Conservation (phyloP, 2,329 filamentous ascomycete species). For the Phialocephala subalpina region DNA sequence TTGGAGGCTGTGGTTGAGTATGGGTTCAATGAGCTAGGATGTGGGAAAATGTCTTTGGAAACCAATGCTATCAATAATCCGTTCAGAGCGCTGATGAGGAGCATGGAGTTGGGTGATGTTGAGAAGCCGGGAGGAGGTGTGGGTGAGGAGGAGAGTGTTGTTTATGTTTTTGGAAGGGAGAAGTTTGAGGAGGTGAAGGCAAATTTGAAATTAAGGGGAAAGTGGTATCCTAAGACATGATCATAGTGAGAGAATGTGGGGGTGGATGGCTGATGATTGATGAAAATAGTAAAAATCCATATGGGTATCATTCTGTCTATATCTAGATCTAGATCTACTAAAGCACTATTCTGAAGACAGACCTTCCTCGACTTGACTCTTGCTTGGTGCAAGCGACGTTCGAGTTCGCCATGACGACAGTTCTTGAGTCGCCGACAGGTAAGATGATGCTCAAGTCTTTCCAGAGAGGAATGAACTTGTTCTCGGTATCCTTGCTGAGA, state of each 20-base stretch:
- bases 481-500: slow-evolving; percentile 48
- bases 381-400: neutral
- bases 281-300: neutral
- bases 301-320: slow-evolving; percentile 1
- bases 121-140: neutral
- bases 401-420: slow-evolving; percentile 18
- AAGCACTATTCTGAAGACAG: slow-evolving; percentile 12
- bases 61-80: slow-evolving; percentile 27
- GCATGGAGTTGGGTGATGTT: slow-evolving; percentile 13
- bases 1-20: slow-evolving; percentile 36
- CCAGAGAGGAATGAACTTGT: slow-evolving; percentile 57
- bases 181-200: slow-evolving; percentile 30
- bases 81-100: slow-evolving; percentile 22
- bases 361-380: slow-evolving; percentile 9
- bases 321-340: slow-evolving; percentile 1
- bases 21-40: slow-evolving; percentile 32
- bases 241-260: too few species aligned
- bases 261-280: neutral
- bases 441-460: slow-evolving; percentile 57
- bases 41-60: slow-evolving; percentile 31
- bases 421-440: slow-evolving; percentile 53
- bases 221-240: slow-evolving; percentile 28
- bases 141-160: slow-evolving; percentile 1
- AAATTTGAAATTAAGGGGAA: slow-evolving; percentile 20
- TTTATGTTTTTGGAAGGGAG: slow-evolving; percentile 19